Conservation (phyloP, 306 rosid genomes). For the Prunus mongolica region DNA sequence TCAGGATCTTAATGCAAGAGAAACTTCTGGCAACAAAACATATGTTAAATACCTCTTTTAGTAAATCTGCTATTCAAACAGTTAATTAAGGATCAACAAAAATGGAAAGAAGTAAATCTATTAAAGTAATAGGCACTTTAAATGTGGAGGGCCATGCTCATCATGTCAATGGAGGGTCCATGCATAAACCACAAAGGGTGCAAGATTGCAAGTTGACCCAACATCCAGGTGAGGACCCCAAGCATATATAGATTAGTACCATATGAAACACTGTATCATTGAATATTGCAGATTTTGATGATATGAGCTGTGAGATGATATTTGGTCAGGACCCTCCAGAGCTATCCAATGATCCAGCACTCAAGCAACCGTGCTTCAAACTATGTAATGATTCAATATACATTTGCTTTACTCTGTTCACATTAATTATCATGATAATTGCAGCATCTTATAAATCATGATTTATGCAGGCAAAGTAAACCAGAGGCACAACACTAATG, state of each 20-base stretch:
- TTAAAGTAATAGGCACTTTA: constrained; percentile 47
- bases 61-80: neutral
- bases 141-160: constrained; percentile 43
- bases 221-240: constrained; percentile 30
- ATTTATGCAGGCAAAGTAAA: constrained; percentile 73
- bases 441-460: neutral
- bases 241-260: constrained; percentile 13
- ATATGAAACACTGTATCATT: constrained; percentile 15
- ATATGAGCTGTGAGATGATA: constrained; percentile 96
- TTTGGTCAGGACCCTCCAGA: constrained; percentile 87
- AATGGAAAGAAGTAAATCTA: constrained; percentile 17
- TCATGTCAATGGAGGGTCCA: constrained; percentile 67
- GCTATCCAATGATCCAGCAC: constrained; percentile 68
- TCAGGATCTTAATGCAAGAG: neutral
- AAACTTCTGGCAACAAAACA: neutral
- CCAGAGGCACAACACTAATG: constrained; percentile 39
- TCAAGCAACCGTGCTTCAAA: constrained; percentile 87
- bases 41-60: neutral
- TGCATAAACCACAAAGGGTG: constrained; percentile 55
- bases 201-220: constrained; percentile 48
- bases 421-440: neutral
- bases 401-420: constrained; percentile 3
- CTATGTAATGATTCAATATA: constrained; percentile 46
- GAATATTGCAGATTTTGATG: constrained; percentile 79
- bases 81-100: constrained; percentile 4